Base-by-base conservation (phyloP, 2,329 filamentous ascomycete species). In the Fonsecaea pedrosoi region DNA sequence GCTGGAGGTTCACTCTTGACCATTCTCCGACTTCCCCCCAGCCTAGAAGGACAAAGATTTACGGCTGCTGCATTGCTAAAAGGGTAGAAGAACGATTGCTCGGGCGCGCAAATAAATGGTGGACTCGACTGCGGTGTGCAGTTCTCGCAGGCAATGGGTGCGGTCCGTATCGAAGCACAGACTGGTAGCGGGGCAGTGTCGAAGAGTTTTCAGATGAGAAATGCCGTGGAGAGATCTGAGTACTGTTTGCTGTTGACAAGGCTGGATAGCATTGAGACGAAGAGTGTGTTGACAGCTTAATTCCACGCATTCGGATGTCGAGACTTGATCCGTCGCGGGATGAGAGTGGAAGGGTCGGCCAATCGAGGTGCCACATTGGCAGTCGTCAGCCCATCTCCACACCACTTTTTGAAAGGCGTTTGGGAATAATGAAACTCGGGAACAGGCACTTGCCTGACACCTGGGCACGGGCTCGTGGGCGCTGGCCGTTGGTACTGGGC, bases 21-120 rank as follows among this genome's bases (percentile, higher is more conserved):
- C 63, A 66, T 69, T 67, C 53, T 58, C 50, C 54, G 56, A n/a
- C 42, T 13, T 60, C 42, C 42, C 12, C 60, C 9, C 48, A 15
- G 21, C 40, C 38, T 64, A 54, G 4, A 38, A 61, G 18, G 35
- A 42, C 30, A 15, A 50, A 25, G 9, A 48, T 10, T 38, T 61
- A 61, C 37, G 30, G 34, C 34, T 53, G 50, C 53, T 62, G 59
- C 59, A 61, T 61, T 40, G n/a, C 13, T 53, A 18, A n/a, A n/a
- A 45, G 8, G 12, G 37, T 12, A n/a, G 35, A 45, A 45, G 53
- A 56, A 50, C 21, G 32, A 32, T n/a, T 9, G 10, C 25, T 21
- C 9, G 32, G 25, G 61, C 38, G 21, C 32, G 48, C 32, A 61
- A 25, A 48, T 54, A 61, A 25, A 48, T 54, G 48, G 34, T 54